Conservation (phyloP, 2,329 filamentous ascomycete genomes). For the Lasiodiplodia sp. region DNA sequence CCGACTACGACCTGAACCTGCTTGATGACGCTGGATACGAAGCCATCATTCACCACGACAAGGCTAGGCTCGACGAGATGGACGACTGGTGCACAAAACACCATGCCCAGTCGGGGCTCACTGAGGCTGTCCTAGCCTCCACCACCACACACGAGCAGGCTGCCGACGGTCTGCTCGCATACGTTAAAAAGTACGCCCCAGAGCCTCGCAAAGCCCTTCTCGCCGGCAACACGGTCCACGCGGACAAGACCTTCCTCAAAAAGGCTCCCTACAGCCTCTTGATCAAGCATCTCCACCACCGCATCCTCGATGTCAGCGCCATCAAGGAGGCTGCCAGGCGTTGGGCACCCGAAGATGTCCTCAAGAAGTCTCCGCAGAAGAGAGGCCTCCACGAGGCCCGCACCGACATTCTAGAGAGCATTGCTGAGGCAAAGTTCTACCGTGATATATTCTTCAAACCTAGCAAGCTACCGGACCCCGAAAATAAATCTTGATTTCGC, state of each 20-base stretch:
- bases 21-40: constrained; percentile 82
- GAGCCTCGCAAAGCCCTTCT: constrained; percentile 72
- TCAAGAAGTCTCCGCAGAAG: constrained; percentile 73
- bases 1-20: constrained; percentile 77
- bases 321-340: constrained; percentile 89
- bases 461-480: constrained; percentile 15
- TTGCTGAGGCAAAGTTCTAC: constrained; percentile 88
- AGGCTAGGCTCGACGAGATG: constrained; percentile 77
- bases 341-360: constrained; percentile 73
- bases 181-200: constrained; percentile 77
- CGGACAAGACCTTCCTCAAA: constrained; percentile 81
- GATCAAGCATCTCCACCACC: constrained; percentile 81
- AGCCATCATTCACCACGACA: constrained; percentile 75
- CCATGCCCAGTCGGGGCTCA: constrained; percentile 83
- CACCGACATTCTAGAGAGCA: constrained; percentile 94
- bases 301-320: constrained; percentile 88
- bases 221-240: constrained; percentile 93
- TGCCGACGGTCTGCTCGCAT: constrained; percentile 74
- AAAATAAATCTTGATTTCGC: constrained; percentile 10
- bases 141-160: constrained; percentile 75
- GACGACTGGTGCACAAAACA: constrained; percentile 87
- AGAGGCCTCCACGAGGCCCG: constrained; percentile 79
- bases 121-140: constrained; percentile 75
- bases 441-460: constrained; percentile 69
- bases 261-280: constrained; percentile 76